Evolutionary conservation across 2,329 filamentous ascomycete species (phyloP), one percentile per base, ranked within the genome.

Genomic region (Falciphora oryzae): DNA sequence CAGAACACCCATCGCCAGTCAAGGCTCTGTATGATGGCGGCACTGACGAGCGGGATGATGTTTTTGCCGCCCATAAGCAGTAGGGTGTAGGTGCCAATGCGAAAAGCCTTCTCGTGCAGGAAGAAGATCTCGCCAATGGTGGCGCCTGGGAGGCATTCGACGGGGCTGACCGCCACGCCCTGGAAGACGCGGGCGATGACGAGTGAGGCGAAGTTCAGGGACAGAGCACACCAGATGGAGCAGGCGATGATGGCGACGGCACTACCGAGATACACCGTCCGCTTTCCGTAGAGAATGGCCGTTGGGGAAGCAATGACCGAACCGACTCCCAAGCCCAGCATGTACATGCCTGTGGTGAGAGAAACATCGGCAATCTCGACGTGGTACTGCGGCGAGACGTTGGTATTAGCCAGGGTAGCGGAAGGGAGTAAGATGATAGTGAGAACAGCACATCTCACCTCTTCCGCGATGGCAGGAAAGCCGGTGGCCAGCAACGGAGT

Each of bases 81-180:
- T 27, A 98, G 78, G 0, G 93, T 97, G 73, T 98, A 98, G 29
- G 98, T 93, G 13, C 95, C 95, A 59, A 98, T 87, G 5, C 94
- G 89, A 73, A 93, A 98, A 0, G 94, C 94, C 66, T 94, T 85
- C 77, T 98, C 94, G 71, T 98, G 94, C 27, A 98, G 81, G 73
- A 97, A 97, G 79, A 93, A 98, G 66, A 98, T 97, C 75, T 98
- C 94, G 4, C 93, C 93, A 71, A 98, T 94, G 0, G 93, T 97
- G 22, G 94, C 93, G 5, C 92, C 96, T 0, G 94, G 94, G 35
- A 98, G 82, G 72, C 93, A 96, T 75, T 98, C 94, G 11, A 97
- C 92, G 0, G 93, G 92, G 68, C 91, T 95, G 61, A 97, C 89
- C 0, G 93, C 89, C 13, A 97, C 81, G 4, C 94, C 95, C 75